phyloP scores from a whole-genome alignment of 148 eudicot species.

The Rhododendron griersonianum region DNA sequence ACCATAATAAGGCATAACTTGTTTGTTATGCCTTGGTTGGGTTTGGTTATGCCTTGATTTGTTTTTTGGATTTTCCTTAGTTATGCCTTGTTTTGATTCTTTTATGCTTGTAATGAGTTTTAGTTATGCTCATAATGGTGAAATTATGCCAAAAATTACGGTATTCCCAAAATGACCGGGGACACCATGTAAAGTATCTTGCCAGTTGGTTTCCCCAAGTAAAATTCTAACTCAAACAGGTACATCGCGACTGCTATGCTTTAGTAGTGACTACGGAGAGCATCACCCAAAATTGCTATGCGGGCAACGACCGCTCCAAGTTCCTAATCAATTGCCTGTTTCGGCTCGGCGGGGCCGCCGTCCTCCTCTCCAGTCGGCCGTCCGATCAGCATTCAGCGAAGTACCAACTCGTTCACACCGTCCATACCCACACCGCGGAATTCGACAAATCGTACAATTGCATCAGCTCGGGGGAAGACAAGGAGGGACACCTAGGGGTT shows the following conservation, averaged over 20 bases:
- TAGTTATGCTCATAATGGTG: too few relatives aligned
- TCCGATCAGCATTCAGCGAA: slow-evolving; percentile 17
- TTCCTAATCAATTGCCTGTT: slow-evolving; percentile 22
- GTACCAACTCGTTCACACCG: slow-evolving; percentile 32
- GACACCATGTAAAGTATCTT: too few relatives aligned
- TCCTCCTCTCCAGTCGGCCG: slow-evolving; percentile 28
- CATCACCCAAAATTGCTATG: slow-evolving; percentile 12
- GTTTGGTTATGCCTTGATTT: too few relatives aligned
- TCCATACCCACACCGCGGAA: slow-evolving; percentile 24
- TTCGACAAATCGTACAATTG: slow-evolving; percentile 25
- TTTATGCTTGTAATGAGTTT: too few relatives aligned
- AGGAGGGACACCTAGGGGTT: slow-evolving; percentile 21
- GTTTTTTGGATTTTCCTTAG: too few relatives aligned
- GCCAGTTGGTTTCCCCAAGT: too few relatives aligned
- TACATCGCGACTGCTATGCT: slow-evolving; percentile 5
- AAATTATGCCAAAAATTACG: too few relatives aligned
- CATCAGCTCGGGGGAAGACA: slow-evolving; percentile 32
- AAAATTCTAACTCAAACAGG: neutral
- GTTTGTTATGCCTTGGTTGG: too few relatives aligned
- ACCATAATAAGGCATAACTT: too few relatives aligned
- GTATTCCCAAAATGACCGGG: too few relatives aligned
- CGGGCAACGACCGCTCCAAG: slow-evolving; percentile 13
- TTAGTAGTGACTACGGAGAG: slow-evolving; percentile 17
- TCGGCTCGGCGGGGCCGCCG: slow-evolving; percentile 34
- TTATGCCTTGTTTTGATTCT: too few relatives aligned